Base-by-base conservation (phyloP, 441 rosid species). In the Aquilaria agallochum region DNA sequence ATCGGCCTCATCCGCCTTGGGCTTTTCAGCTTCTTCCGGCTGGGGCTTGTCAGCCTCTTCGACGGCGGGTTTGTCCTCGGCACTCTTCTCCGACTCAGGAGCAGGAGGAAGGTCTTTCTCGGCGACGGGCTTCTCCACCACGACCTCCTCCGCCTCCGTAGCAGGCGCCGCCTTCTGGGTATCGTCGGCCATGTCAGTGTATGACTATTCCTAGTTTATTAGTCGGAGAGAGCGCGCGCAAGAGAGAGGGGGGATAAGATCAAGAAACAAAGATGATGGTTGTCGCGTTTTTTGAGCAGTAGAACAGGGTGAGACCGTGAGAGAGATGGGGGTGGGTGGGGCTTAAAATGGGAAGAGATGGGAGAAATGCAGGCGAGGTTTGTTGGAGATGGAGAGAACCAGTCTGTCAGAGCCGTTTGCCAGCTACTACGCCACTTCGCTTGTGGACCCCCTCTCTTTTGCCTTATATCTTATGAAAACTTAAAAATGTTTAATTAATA, bases 111-210 rank as follows among this genome's bases (percentile, higher is more conserved):
- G 48, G 46, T 68, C 69, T 65, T 72, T 76, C 50, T 30, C 64
- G 45, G 45, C 42, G 45, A 40, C 45, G 5, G 45, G 45, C 10
- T 40, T 40, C 45, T 40, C 10, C 9, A 40, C 45, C 9, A 40
- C 45, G 10, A 40, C 9, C 10, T 40, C 45, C 45, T 40, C 45
- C 10, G 45, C 9, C 45, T 40, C 45, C 1, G 45, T 2, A 40
- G 45, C 10, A 40, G 45, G 45, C 10, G 45, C 45, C 7, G 10
- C 45, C 32, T 76, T 74, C 36, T 76, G 77, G 14, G 76, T 79
- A 60, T 82, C 89, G 54, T 86, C 88, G 31, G 95, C 90, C 95
- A 85, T 88, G n/a, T 57, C 62, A 9, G 34, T 55, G 31, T 10
- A 13, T 4, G 20, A 7, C 11, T 1, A 9, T 6, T 52, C 4